Percentiles rank a stretch among this genome's conserved stretches.
phyloP scores from a whole-genome alignment of 163 green algal species.

The Volvox carteri region DNA sequence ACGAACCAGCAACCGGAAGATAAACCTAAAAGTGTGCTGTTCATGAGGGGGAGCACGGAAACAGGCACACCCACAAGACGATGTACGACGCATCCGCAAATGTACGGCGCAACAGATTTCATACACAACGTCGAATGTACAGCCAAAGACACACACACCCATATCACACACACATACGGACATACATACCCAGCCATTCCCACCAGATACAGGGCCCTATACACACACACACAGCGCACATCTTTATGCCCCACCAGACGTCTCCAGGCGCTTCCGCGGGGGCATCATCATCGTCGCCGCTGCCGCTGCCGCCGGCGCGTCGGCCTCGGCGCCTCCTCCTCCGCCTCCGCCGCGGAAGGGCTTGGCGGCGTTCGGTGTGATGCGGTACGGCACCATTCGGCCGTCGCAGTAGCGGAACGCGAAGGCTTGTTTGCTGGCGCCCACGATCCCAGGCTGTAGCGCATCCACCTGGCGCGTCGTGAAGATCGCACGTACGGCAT shows the following conservation, averaged over 20 bases:
- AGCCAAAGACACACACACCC: background rate
- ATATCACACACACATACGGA: too few species aligned
- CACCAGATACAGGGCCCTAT: too few species aligned
- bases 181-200: too few species aligned
- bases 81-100: too few species aligned
- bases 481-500: too few species aligned
- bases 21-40: too few species aligned
- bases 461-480: conserved; percentile 85
- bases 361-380: conserved; percentile 8
- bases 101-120: too few species aligned
- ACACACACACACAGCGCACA: too few species aligned
- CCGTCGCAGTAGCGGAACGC: conserved; percentile 90
- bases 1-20: too few species aligned
- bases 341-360: conserved; percentile 1
- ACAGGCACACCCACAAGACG: background rate
- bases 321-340: background rate
- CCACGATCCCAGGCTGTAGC: conserved; percentile 87
- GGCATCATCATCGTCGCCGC: background rate
- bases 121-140: too few species aligned
- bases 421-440: conserved; percentile 83
- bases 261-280: conserved; percentile 38
- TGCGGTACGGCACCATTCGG: conserved; percentile 74
- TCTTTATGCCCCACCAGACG: conserved; percentile 25
- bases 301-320: background rate
- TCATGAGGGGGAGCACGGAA: background rate